phyloP scores from a whole-genome alignment of 345 rosid genomes.

The Microthlaspi erraticum region DNA sequence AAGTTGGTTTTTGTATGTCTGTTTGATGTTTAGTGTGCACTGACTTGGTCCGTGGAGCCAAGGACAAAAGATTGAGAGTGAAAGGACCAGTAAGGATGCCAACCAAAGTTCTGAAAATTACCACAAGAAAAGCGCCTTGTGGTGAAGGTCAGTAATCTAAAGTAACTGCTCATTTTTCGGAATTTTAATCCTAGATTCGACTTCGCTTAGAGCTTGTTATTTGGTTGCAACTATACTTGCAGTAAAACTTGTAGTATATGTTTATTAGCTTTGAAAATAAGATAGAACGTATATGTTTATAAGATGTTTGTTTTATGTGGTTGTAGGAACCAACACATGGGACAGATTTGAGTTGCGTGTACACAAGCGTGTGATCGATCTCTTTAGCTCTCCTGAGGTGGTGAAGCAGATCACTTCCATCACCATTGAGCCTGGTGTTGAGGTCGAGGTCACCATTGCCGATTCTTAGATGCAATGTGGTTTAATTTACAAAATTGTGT shows the following conservation, averaged over 20 bases:
- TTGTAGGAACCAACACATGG: conserved; percentile 74
- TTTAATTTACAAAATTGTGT: background rate
- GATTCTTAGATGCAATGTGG: conserved; percentile 43
- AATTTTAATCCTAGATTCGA: background rate
- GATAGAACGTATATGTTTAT: too few relatives aligned
- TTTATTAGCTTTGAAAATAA: too few relatives aligned
- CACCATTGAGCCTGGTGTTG: conserved; percentile 78
- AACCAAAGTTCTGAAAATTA: conserved; percentile 59
- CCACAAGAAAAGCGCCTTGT: conserved; percentile 62
- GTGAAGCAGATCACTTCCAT: conserved; percentile 83
- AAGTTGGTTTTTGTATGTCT: background rate
- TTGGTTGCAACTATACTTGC: background rate
- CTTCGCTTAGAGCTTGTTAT: background rate
- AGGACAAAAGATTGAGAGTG: conserved; percentile 60
- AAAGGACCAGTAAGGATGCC: conserved; percentile 74
- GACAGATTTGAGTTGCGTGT: conserved; percentile 78
- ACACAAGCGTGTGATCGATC: conserved; percentile 79
- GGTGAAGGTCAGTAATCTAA: conserved; percentile 57
- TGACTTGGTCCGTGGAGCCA: conserved; percentile 65
- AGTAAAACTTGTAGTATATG: background rate
- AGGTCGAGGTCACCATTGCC: conserved; percentile 77
- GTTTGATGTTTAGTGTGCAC: conserved; percentile 46
- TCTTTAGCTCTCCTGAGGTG: conserved; percentile 73
- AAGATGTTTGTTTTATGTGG: background rate
- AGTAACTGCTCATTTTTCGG: background rate